Evolutionary conservation across 2,329 filamentous ascomycete species (phyloP).

Genomic region (Cladosporium sp.): DNA sequence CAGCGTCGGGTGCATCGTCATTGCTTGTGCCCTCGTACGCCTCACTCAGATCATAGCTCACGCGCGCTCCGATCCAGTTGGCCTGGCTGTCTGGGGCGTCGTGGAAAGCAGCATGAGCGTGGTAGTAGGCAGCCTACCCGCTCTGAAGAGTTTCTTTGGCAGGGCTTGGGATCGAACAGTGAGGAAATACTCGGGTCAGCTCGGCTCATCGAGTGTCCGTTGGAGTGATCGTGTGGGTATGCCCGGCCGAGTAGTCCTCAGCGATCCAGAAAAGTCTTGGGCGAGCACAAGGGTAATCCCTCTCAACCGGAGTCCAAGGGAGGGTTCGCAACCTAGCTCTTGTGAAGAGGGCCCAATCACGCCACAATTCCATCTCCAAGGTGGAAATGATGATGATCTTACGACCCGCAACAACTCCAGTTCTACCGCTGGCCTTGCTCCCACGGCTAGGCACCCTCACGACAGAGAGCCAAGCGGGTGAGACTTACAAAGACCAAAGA

Average conservation of each 20-base stretch:
- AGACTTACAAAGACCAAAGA: background rate
- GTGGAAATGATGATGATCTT: background rate
- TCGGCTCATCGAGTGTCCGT: background rate
- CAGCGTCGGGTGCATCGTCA: slow-evolving; percentile 15
- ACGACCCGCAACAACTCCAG: background rate
- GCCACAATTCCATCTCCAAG: background rate
- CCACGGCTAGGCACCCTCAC: background rate
- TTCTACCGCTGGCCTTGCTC: background rate
- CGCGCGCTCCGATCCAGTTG: slow-evolving; percentile 13
- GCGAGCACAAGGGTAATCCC: background rate
- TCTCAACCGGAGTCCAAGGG: background rate
- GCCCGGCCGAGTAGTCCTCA: slow-evolving; percentile 11
- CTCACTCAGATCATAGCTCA: slow-evolving; percentile 13
- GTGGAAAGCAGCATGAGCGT: slow-evolving; percentile 19
- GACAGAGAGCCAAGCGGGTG: background rate
- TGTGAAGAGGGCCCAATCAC: background rate
- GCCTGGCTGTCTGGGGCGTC: slow-evolving; percentile 15
- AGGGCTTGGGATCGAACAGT: slow-evolving; percentile 15
- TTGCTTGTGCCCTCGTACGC: slow-evolving; percentile 7
- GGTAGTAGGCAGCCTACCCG: slow-evolving; percentile 11
- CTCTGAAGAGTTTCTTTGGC: slow-evolving; percentile 15
- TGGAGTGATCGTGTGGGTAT: slow-evolving; percentile 2
- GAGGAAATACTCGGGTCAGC: slow-evolving; percentile 3
- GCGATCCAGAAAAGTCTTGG: slow-evolving; percentile 9
- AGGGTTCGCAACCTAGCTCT: background rate